Percentiles rank a stretch among this genome's conserved stretches.
These are phyloP conservation scores for Acer campestre DNA, from an alignment of 345 rosid genomes.

Conservation along the genomic window DNA sequence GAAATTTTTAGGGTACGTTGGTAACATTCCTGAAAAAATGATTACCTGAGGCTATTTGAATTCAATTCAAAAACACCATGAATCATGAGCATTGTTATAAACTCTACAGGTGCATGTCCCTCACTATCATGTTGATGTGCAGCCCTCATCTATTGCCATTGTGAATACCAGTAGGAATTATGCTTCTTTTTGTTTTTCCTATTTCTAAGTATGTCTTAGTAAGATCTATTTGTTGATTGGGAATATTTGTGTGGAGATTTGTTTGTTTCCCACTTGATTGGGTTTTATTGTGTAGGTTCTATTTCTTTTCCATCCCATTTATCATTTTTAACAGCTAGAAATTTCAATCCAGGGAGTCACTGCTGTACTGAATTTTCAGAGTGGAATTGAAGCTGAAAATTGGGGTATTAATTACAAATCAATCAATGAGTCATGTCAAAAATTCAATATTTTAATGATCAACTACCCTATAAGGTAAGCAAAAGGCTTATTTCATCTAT, in stretches of 20 bases:
- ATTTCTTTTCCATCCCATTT: constrained; percentile 10
- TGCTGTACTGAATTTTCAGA: constrained; percentile 82
- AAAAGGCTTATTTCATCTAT: constrained; percentile 6
- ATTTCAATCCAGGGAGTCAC: constrained; percentile 66
- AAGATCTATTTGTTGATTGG: not conserved
- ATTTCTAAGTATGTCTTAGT: not conserved
- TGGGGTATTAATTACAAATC: constrained; percentile 70
- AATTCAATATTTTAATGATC: constrained; percentile 70
- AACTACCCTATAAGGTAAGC: constrained; percentile 80
- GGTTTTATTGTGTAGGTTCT: not conserved
- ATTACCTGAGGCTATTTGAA: not conserved
- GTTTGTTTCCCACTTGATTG: not conserved
- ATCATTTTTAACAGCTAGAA: constrained; percentile 19
- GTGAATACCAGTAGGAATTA: not conserved
- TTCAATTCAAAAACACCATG: not conserved
- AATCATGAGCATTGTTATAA: not conserved
- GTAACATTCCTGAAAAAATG: not conserved
- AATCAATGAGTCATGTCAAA: constrained; percentile 77
- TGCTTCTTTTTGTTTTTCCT: not conserved
- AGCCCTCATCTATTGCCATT: not conserved
- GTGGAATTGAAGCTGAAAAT: constrained; percentile 80
- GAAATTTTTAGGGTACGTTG: constrained; percentile 3
- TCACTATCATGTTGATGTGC: not conserved
- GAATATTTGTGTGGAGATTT: not conserved
- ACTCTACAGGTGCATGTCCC: not conserved